Evolutionary conservation across 164 flowering plant genomes (phyloP), one percentile per base, ranked within the genome.

Genomic region (Dillenia suffruticosa): DNA sequence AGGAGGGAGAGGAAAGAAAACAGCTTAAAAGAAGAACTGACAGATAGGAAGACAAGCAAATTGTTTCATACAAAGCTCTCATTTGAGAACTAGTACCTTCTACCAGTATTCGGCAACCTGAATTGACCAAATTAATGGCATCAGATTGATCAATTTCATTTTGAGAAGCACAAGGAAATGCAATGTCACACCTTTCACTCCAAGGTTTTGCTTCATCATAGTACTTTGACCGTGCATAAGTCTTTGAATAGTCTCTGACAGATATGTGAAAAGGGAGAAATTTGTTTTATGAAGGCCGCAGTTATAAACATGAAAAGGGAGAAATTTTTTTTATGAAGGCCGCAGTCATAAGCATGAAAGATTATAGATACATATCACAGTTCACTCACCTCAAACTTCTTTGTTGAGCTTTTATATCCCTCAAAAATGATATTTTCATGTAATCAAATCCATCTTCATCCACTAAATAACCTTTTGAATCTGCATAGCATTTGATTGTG

Each of bases 401-500:
- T 72, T 89, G 94, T 61, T 92, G 97, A 60, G 84, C 77, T 78
- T 88, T 95, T 59, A 92, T 82, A 55, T 90, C 96, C 72, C 96
- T 85, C 57, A 95, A 56, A 68, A 95, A 82, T 54, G 89, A 72
- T 68, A 95, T 67, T 76, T 92, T 95, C 82, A 84, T 77, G 69
- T 76, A 86, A 68, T 95, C 99, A 76, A 95, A 90, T 63, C 99
- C 99, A 59, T 92, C 98, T 67, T 92, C 96, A 76, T 95, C 99
- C 69, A 92, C 90, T 80, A 95, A 81, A 75, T 92, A 95, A 48
- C 99, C 99, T 77, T 79, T 88, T n/a, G 95, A 81, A 87, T 95
- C 99, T 95, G 91, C 52, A 60, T 4, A 32, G 40, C 40, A 32
- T 32, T 32, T 32, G 40, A 32, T 32, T 4, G 40, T 32, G 40